A percentile compares a stretch with the other conserved stretches of the same genome.
phyloP scores from a whole-genome alignment of 164 flowering plant genomes.

The Euptelea pleiosperma region DNA sequence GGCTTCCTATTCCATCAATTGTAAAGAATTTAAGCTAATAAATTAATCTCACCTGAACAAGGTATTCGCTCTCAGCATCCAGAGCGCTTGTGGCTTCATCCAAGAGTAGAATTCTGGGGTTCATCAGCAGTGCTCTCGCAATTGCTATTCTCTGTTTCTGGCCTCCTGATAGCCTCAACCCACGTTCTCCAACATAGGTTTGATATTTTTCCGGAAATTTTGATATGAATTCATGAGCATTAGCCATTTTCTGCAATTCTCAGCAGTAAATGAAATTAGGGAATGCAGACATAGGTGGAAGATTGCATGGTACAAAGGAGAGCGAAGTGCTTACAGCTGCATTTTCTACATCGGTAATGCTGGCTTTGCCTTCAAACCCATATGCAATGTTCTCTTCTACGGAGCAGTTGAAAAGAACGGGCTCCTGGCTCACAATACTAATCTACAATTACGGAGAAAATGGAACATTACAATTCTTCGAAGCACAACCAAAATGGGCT shows the following conservation, averaged over 20 bases:
- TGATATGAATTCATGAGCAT: slow-evolving; percentile 88
- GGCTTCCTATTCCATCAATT: neutral
- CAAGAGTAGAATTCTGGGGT: slow-evolving; percentile 79
- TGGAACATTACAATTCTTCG: neutral
- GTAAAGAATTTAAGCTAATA: neutral
- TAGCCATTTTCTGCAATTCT: slow-evolving; percentile 87
- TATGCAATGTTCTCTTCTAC: slow-evolving; percentile 93
- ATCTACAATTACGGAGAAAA: slow-evolving; percentile 41
- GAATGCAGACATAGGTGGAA: neutral
- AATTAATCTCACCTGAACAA: slow-evolving; percentile 72
- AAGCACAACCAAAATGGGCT: neutral
- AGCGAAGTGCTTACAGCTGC: slow-evolving; percentile 73
- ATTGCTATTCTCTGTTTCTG: slow-evolving; percentile 95
- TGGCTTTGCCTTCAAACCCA: slow-evolving; percentile 74
- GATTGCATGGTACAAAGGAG: slow-evolving; percentile 2
- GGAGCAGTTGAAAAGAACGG: slow-evolving; percentile 92
- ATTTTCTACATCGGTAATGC: slow-evolving; percentile 62
- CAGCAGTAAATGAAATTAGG: slow-evolving; percentile 8
- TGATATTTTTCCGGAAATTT: slow-evolving; percentile 84
- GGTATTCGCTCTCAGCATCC: slow-evolving; percentile 94
- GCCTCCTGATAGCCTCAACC: slow-evolving; percentile 89
- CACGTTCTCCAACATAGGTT: slow-evolving; percentile 93
- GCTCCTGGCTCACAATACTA: slow-evolving; percentile 98
- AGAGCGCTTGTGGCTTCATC: slow-evolving; percentile 99
- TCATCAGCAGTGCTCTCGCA: slow-evolving; percentile 92